A percentile compares a stretch with the other conserved stretches of the same genome.
These are phyloP conservation scores for Hysterangium stoloniferum DNA, from an alignment of 768 basidiomycete genomes.

Conservation along the genomic window DNA sequence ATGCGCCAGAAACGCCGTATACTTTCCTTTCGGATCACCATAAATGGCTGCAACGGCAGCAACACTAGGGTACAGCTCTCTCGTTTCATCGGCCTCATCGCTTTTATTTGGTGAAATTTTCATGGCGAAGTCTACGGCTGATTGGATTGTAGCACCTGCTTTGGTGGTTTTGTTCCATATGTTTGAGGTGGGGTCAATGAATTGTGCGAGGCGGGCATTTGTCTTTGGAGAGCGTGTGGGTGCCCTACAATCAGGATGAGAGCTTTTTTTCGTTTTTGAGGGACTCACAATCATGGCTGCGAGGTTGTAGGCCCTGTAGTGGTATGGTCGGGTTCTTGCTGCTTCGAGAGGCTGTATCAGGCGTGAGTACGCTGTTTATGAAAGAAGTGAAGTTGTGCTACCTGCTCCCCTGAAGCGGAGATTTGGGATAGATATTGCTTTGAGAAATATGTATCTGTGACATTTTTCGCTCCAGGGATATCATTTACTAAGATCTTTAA, in stretches of 20 bases:
- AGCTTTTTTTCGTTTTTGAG: not conserved
- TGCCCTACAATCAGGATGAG: no score
- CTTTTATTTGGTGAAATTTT: constrained; percentile 32
- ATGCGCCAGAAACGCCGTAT: constrained; percentile 33
- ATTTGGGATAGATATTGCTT: constrained; percentile 47
- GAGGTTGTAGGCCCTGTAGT: constrained; percentile 62
- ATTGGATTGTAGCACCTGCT: constrained; percentile 46
- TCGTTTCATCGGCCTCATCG: constrained; percentile 17
- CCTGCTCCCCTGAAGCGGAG: constrained; percentile 41
- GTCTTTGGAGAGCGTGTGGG: constrained; percentile 25
- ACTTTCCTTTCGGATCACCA: constrained; percentile 56
- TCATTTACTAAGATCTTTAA: constrained; percentile 49
- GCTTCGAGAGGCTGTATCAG: constrained; percentile 49
- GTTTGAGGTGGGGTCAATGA: constrained; percentile 34
- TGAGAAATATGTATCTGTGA: constrained; percentile 43
- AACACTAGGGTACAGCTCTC: constrained; percentile 48
- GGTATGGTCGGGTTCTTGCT: constrained; percentile 52
- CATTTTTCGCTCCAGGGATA: constrained; percentile 36
- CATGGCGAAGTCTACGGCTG: constrained; percentile 52
- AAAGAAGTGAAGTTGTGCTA: not conserved
- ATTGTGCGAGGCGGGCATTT: constrained; percentile 46
- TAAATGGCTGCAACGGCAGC: constrained; percentile 50
- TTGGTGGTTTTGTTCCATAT: constrained; percentile 40
- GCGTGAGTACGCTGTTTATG: not conserved
- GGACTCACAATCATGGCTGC: constrained; percentile 53